Conservation (phyloP, 2,329 filamentous ascomycete genomes). For the Fusarium sp. region DNA sequence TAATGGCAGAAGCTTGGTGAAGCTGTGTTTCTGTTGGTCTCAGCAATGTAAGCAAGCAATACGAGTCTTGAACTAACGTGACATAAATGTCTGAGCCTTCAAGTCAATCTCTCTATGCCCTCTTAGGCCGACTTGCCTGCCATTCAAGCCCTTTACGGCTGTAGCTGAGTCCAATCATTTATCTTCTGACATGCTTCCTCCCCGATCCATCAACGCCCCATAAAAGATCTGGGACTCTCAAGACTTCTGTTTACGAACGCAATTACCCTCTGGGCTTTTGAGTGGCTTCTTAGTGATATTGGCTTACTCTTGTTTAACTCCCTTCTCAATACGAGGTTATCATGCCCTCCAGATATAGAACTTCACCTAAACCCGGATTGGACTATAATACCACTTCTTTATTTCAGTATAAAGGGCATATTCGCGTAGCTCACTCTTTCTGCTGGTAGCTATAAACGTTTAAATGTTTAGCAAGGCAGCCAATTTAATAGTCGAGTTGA, state of each 20-base stretch:
- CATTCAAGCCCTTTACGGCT: no score
- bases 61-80: background rate
- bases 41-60: no score
- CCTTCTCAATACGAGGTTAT: no score
- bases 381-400: rapidly evolving
- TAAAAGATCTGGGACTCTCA: rapidly evolving
- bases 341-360: no score
- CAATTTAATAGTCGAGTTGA: no score
- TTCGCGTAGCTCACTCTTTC: background rate
- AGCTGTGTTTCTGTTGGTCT: background rate
- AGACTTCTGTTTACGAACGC: background rate
- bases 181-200: background rate
- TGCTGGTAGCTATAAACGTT: background rate
- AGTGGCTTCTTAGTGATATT: background rate
- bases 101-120: background rate
- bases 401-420: no score
- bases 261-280: background rate
- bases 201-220: background rate
- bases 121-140: background rate
- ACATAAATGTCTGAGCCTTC: background rate
- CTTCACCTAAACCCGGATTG: no score
- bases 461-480: no score
- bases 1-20: background rate
- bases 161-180: background rate
- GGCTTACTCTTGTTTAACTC: no score